phyloP scores from a whole-genome alignment of 2,329 filamentous ascomycete species.

The Trichoderma sp. region DNA sequence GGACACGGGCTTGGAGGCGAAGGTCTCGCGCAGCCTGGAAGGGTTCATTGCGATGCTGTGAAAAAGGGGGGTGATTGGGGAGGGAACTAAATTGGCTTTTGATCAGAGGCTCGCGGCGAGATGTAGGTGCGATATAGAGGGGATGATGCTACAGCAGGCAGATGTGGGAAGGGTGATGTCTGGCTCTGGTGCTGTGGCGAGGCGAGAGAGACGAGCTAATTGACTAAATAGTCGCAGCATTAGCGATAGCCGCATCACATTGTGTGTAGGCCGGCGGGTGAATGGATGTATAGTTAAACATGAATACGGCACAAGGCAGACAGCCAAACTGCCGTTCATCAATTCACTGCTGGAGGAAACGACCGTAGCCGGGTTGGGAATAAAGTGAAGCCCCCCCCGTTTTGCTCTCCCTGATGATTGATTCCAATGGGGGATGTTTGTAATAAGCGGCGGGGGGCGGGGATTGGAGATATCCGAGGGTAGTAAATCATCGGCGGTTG shows the following conservation, averaged over 20 bases:
- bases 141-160: neutral
- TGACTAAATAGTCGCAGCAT: neutral
- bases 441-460: neutral
- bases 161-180: neutral
- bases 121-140: neutral
- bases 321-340: neutral
- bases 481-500: no score
- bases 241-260: neutral
- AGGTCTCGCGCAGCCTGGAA: slow-evolving; percentile 33
- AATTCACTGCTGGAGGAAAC: neutral
- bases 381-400: neutral
- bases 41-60: slow-evolving; percentile 10
- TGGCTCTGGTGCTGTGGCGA: neutral
- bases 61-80: neutral
- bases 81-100: neutral
- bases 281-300: neutral
- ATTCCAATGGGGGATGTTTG: neutral
- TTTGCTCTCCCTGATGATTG: neutral
- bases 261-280: neutral
- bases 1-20: slow-evolving; percentile 33
- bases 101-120: neutral
- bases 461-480: no score
- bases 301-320: neutral
- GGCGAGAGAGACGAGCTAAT: neutral
- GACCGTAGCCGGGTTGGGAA: neutral